Evolutionary conservation across 1,284 basidiomycete genomes (phyloP).

Genomic region (Tilletia walkeri): DNA sequence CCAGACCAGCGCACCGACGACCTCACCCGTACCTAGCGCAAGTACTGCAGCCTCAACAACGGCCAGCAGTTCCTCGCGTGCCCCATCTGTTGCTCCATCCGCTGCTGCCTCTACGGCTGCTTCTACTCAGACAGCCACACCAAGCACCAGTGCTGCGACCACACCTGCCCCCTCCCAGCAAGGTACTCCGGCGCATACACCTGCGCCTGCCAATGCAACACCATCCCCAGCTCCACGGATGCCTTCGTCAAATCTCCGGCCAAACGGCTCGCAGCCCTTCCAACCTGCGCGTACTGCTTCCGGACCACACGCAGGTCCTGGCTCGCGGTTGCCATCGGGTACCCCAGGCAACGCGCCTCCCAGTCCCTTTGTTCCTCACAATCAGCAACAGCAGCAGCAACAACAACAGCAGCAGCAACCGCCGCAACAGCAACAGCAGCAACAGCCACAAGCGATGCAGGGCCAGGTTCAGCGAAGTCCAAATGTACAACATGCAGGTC

Average conservation of each 20-base stretch:
- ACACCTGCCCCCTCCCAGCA: conserved; percentile 10
- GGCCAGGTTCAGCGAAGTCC: conserved; percentile 31
- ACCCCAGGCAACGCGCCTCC: not conserved
- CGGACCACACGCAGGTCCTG: conserved; percentile 28
- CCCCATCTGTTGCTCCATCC: not conserved
- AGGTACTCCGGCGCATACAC: conserved; percentile 10
- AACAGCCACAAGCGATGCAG: not conserved
- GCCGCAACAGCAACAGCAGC: not conserved
- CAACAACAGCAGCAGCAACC: not conserved
- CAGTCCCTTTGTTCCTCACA: not conserved
- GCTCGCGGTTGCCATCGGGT: conserved; percentile 17
- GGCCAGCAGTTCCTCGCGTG: not conserved
- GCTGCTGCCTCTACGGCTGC: not conserved
- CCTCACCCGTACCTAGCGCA: conserved; percentile 25
- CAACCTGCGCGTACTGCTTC: conserved; percentile 36
- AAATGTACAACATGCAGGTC: conserved; percentile 39
- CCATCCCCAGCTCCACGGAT: conserved; percentile 3
- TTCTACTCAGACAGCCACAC: not conserved
- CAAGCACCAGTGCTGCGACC: not conserved
- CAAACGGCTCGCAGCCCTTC: conserved; percentile 13
- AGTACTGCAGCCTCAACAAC: conserved; percentile 3
- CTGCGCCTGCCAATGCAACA: not conserved
- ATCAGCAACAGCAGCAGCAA: not conserved
- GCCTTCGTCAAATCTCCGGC: conserved; percentile 15
- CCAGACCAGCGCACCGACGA: conserved; percentile 32